A percentile compares a stretch with the other conserved stretches of the same genome.
Conservation (phyloP, 192 early-diverging fungal genomes). For the Borealophlyctis nickersoniae region DNA sequence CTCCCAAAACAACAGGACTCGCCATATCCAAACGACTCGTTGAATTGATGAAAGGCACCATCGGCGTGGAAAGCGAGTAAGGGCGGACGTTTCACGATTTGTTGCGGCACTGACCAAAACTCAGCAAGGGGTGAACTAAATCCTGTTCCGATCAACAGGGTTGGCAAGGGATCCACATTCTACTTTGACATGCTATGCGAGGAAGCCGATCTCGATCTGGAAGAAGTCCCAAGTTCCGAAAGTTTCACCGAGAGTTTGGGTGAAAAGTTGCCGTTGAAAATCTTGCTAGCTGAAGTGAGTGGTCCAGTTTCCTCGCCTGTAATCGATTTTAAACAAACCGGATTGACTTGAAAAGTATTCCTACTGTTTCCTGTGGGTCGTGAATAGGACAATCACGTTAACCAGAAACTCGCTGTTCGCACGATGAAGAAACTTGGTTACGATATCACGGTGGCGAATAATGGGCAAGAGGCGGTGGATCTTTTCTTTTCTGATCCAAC, state of each 20-base stretch:
- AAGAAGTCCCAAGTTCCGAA: neutral
- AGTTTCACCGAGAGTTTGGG: conserved; percentile 10
- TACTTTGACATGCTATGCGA: no score
- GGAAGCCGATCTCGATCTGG: no score
- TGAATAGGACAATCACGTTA: neutral
- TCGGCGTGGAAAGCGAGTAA: conserved; percentile 54
- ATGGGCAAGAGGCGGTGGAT: conserved; percentile 21
- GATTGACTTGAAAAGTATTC: conserved; percentile 12
- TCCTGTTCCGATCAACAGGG: no score
- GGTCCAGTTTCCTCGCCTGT: no score
- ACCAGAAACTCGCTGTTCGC: neutral
- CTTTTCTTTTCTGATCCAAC: neutral
- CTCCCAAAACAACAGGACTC: no score
- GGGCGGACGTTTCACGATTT: neutral
- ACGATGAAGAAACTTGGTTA: conserved; percentile 9
- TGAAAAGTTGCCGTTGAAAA: conserved; percentile 14
- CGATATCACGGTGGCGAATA: conserved; percentile 1
- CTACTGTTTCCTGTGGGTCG: conserved; percentile 1
- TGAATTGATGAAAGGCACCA: conserved; percentile 61
- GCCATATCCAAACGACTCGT: conserved; percentile 62
- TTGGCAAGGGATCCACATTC: conserved; percentile 62
- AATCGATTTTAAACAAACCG: neutral
- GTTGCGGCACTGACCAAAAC: no score
- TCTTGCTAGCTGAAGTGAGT: conserved; percentile 26
- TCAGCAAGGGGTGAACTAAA: no score